Evolutionary conservation across 148 eudicot species (phyloP).

Genomic region (Silene latifolia): DNA sequence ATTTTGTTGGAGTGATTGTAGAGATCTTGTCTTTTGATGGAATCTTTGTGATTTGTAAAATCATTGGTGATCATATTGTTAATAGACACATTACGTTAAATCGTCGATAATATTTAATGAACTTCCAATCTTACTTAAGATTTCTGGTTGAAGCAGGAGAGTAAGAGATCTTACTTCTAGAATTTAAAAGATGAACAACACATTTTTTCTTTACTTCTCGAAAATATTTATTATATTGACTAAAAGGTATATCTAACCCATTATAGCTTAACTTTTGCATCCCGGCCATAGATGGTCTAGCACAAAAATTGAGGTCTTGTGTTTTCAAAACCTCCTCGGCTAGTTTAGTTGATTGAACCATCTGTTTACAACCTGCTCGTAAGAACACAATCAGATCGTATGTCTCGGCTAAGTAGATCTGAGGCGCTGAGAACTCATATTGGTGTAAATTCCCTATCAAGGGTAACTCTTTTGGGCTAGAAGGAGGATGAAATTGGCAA

Average conservation of each 20-base stretch:
- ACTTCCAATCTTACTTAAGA: no score
- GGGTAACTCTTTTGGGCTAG: conserved; percentile 32
- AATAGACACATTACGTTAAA: no score
- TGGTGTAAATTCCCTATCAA: conserved; percentile 30
- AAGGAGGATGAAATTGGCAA: conserved; percentile 22
- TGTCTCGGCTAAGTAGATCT: conserved; percentile 20
- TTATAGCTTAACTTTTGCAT: conserved; percentile 27
- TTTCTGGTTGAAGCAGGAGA: conserved; percentile 20
- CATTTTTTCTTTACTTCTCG: conserved; percentile 19
- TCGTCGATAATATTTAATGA: no score
- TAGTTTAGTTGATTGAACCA: conserved; percentile 21
- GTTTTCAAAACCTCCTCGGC: conserved; percentile 28
- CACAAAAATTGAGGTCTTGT: conserved; percentile 25
- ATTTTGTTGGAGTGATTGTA: no score
- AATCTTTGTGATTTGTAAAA: no score
- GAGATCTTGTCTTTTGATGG: no score
- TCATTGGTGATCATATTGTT: no score
- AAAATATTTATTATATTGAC: conserved; percentile 19
- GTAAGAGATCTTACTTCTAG: conserved; percentile 14
- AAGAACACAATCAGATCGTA: conserved; percentile 28
- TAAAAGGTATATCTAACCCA: conserved; percentile 17
- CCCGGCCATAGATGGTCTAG: no score
- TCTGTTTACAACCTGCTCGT: conserved; percentile 15
- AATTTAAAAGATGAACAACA: conserved; percentile 20
- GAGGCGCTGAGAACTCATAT: conserved; percentile 16